These are phyloP conservation scores for Rhynchospora breviuscula DNA, from an alignment of 176 grass and related monocot genomes.

Conservation along the genomic window DNA sequence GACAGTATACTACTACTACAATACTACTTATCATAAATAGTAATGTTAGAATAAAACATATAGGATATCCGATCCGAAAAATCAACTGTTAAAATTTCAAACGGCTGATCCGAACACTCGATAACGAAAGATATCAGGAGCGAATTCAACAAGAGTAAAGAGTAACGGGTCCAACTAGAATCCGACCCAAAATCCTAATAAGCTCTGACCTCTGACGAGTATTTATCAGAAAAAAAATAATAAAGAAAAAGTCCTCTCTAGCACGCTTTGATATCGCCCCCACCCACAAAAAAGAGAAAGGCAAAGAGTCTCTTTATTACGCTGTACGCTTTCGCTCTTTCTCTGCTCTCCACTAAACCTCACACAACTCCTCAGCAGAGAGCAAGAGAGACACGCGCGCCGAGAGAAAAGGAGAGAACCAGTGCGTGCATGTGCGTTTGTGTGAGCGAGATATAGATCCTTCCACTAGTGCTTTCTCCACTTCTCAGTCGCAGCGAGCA, in stretches of 20 bases:
- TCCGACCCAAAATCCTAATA: neutral
- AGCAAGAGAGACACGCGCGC: neutral
- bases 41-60: too few species aligned
- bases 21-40: too few species aligned
- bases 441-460: neutral
- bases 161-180: neutral
- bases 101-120: too few species aligned
- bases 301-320: constrained; percentile 7
- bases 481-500: constrained; percentile 1
- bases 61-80: too few species aligned
- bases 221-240: neutral
- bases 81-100: too few species aligned
- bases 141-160: neutral
- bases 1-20: too few species aligned
- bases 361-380: neutral
- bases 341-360: neutral
- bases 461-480: constrained; percentile 15
- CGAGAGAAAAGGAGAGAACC: neutral
- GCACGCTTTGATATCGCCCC: constrained; percentile 4
- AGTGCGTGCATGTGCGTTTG: neutral
- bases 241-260: constrained; percentile 9
- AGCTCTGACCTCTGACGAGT: neutral
- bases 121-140: too few species aligned
- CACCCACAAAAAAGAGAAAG: constrained; percentile 6
- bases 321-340: neutral